Percentiles rank a stretch among this genome's conserved stretches.
Conservation (phyloP, 192 early-diverging fungal genomes). For the Helicostylum pulchrum region DNA sequence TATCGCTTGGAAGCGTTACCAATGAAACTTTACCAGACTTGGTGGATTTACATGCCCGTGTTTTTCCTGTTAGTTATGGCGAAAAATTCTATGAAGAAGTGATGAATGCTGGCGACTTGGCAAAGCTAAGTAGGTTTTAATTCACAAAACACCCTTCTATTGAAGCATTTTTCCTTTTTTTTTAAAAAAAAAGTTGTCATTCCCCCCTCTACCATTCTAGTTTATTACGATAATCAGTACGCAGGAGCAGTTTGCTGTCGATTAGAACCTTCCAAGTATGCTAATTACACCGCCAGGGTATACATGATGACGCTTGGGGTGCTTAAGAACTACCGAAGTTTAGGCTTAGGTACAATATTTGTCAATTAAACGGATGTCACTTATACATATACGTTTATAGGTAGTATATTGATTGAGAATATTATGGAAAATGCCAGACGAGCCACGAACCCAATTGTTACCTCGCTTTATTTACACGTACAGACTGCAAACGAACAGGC, state of each 20-base stretch:
- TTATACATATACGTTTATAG: not conserved
- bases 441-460: not conserved
- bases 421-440: slow-evolving; percentile 2
- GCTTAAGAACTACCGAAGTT: slow-evolving; percentile 71
- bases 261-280: not conserved
- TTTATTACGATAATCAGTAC: slow-evolving; percentile 51
- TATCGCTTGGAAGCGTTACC: slow-evolving; percentile 49
- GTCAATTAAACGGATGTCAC: not conserved
- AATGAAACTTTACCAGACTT: slow-evolving; percentile 61
- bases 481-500: slow-evolving; percentile 7
- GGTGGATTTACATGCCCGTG: slow-evolving; percentile 64
- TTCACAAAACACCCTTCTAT: no score
- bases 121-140: slow-evolving; percentile 19
- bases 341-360: slow-evolving; percentile 61
- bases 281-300: slow-evolving; percentile 42
- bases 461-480: slow-evolving; percentile 15
- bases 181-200: not conserved
- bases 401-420: slow-evolving; percentile 1
- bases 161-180: no score
- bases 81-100: slow-evolving; percentile 76
- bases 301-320: slow-evolving; percentile 96
- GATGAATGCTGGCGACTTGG: slow-evolving; percentile 62
- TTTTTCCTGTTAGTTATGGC: slow-evolving; percentile 86
- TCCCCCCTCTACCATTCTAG: not conserved
- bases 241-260: slow-evolving; percentile 85